A percentile compares a stretch with the other conserved stretches of the same genome.
Conservation (phyloP, 768 basidiomycete species). For the Termitomyces sp. region DNA sequence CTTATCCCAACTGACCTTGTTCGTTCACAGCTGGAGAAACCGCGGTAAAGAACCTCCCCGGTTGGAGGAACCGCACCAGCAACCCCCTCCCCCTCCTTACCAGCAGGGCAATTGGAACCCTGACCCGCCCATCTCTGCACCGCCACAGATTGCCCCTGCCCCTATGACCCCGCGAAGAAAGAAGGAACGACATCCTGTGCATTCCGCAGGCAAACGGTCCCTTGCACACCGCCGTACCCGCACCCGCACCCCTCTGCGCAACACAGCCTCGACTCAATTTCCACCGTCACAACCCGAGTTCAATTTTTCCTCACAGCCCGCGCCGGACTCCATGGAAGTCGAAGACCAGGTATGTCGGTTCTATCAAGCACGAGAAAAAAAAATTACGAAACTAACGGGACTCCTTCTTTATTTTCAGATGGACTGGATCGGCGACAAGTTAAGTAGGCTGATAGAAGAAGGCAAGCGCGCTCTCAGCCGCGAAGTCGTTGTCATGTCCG, state of each 20-base stretch:
- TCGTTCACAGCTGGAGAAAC: conserved; percentile 62
- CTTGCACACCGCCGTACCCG: conserved; percentile 6
- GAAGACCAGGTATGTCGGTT: conserved; percentile 37
- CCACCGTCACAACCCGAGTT: conserved; percentile 34
- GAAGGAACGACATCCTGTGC: not conserved
- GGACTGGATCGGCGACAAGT: conserved; percentile 77
- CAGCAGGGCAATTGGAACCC: conserved; percentile 54
- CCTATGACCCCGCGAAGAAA: conserved; percentile 16
- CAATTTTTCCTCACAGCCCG: conserved; percentile 28
- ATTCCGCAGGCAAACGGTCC: not conserved
- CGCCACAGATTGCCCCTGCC: conserved; percentile 21
- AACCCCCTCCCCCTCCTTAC: conserved; percentile 57
- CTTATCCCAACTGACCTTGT: conserved; percentile 2
- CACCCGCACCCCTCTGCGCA: conserved; percentile 14
- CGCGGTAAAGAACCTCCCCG: conserved; percentile 47
- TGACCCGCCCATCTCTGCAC: conserved; percentile 17
- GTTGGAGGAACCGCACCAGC: conserved; percentile 8
- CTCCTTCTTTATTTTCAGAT: conserved; percentile 36
- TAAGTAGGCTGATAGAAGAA: conserved; percentile 67
- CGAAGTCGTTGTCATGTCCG: conserved; percentile 78
- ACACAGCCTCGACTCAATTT: conserved; percentile 12
- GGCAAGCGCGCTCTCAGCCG: conserved; percentile 70
- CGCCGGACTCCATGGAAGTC: conserved; percentile 27
- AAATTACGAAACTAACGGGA: not conserved
- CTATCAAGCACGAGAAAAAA: not conserved